A percentile compares a stretch with the other conserved stretches of the same genome.
Evolutionary conservation across 2,329 filamentous ascomycete species (phyloP).

Genomic region (Venturiaceae sp.): DNA sequence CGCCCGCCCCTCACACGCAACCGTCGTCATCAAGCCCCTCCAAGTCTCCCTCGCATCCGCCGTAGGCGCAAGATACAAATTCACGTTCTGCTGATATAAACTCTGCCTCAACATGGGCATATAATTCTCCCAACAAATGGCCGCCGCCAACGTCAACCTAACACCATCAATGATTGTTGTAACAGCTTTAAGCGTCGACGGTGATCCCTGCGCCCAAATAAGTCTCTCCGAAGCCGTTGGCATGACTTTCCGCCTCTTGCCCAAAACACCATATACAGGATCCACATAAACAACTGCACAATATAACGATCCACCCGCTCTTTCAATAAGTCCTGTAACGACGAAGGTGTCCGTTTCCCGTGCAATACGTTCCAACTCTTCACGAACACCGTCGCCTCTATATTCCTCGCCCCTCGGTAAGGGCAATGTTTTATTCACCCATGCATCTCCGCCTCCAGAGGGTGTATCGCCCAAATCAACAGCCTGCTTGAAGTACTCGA

Average conservation of each 20-base stretch:
- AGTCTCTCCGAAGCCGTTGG: conserved; percentile 78
- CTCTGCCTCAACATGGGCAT: conserved; percentile 82
- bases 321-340: conserved; percentile 71
- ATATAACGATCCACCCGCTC: conserved; percentile 71
- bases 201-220: conserved; percentile 80
- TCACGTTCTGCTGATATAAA: conserved; percentile 83
- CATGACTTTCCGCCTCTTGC: conserved; percentile 88
- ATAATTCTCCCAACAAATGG: conserved; percentile 96
- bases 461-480: conserved; percentile 78
- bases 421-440: conserved; percentile 55
- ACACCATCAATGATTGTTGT: conserved; percentile 71
- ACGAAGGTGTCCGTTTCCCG: conserved; percentile 72
- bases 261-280: conserved; percentile 60
- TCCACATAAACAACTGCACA: conserved; percentile 77
- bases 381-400: conserved; percentile 66
- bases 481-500: conserved; percentile 67
- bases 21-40: conserved; percentile 71
- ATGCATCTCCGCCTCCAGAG: conserved; percentile 58
- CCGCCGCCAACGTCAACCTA: conserved; percentile 69
- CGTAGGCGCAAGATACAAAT: conserved; percentile 83
- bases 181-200: conserved; percentile 69
- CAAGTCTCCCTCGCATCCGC: conserved; percentile 79
- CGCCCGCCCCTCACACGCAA: conserved; percentile 71
- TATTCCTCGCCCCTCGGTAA: conserved; percentile 35
- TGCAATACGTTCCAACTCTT: conserved; percentile 68